phyloP scores from a whole-genome alignment of 495 filamentous ascomycete species.

The Aspergillus kassunensis region DNA sequence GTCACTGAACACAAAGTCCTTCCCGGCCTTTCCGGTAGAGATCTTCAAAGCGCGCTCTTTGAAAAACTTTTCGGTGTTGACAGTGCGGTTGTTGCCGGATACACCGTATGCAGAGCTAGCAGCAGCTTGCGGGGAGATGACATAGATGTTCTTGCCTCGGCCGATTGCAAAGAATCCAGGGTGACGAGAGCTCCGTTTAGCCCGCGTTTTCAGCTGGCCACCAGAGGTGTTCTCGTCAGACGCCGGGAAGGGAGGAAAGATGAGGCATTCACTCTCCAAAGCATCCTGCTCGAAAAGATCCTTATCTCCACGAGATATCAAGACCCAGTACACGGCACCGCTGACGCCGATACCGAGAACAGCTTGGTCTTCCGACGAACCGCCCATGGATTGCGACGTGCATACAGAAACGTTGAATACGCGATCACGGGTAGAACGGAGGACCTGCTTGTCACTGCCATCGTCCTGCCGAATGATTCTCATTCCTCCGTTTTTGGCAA shows the following conservation, averaged over 20 bases:
- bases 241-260: constrained; percentile 73
- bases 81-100: constrained; percentile 63
- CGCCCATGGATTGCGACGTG: constrained; percentile 43
- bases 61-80: constrained; percentile 82
- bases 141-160: constrained; percentile 89
- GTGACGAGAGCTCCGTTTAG: constrained; percentile 80
- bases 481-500: constrained; percentile 86
- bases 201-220: constrained; percentile 92
- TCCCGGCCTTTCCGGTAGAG: constrained; percentile 93
- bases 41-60: constrained; percentile 84
- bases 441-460: constrained; percentile 82
- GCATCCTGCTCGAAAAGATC: constrained; percentile 70
- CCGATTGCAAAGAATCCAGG: constrained; percentile 92
- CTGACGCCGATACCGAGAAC: constrained; percentile 90
- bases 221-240: constrained; percentile 77
- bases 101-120: constrained; percentile 66
- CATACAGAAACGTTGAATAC: constrained; percentile 92
- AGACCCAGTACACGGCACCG: constrained; percentile 88
- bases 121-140: constrained; percentile 78
- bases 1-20: constrained; percentile 96
- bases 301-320: constrained; percentile 64
- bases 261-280: constrained; percentile 71
- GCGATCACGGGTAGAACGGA: constrained; percentile 80
- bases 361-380: constrained; percentile 58
- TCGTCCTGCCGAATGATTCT: constrained; percentile 92